Base-by-base conservation (phyloP, 768 basidiomycete genomes). In the Nidularia pulvinata region DNA sequence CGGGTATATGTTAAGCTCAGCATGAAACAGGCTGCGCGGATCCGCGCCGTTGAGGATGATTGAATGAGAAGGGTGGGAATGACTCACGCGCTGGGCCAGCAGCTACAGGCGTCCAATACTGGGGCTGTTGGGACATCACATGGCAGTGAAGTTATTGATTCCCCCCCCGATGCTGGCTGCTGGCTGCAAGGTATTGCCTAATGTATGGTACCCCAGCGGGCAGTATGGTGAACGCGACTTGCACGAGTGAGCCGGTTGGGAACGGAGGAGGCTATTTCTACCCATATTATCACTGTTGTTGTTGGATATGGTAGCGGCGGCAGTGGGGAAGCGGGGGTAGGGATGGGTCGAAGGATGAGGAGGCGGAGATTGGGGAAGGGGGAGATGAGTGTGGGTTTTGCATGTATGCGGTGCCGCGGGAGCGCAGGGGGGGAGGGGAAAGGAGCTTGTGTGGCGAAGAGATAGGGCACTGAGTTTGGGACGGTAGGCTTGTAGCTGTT, bases 171-270 rank as follows among this genome's bases (percentile, higher is more conserved):
- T 4, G 25, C 25, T 30, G 25, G 25, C 25, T 30, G 25, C 25
- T 30, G 25, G 25, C 25, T 30, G 25, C 25, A 30, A 30, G 25
- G 25, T 30, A 30, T 30, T 3, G 25, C 25, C 25, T 30, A 30
- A 30, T 3, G 25, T 30, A 30, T 30, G 25, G 51, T 48, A 50
- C 5, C 53, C 49, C 5, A 63, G 50, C 19, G 57, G 58, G 25
- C 13, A 42, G 14, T 7, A 45, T 47, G 11, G 78, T 77, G 3
- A 79, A 55, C 0, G 79, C 79, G 5, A 81, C 76, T 50, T 79
- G 75, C 58, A 79, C 78, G 36, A 78, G 65, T 1, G 79, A 80
- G 57, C 66, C 75, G 6, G 11, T 5, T 6, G 78, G 80, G 22
- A 72, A 56, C 1, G 77, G 72, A 9, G 78, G 74, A 1, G 75